Conservation (phyloP, 228 moss, liverwort and hornwort species). For the Sphagnum fallax region DNA sequence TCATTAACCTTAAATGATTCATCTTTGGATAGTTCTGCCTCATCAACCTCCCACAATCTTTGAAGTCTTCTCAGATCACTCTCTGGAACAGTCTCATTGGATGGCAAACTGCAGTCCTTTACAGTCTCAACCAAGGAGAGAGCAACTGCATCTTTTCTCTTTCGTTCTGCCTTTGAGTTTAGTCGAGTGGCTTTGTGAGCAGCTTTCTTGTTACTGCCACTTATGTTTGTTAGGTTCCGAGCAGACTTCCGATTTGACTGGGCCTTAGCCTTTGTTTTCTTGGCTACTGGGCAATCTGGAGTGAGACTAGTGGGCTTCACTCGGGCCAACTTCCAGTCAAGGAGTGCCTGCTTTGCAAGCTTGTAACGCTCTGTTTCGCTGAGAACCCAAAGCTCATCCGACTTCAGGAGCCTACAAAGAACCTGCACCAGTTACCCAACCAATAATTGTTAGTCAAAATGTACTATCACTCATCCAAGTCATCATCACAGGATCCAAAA, state of each 20-base stretch:
- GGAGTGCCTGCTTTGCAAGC: constrained; percentile 40
- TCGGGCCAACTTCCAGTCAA: constrained; percentile 40
- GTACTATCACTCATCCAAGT: background rate
- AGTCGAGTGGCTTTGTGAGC: constrained; percentile 23
- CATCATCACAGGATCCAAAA: background rate
- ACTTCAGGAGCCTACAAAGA: constrained; percentile 28
- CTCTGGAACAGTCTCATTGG: constrained; percentile 19
- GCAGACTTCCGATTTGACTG: constrained; percentile 19
- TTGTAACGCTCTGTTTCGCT: constrained; percentile 44
- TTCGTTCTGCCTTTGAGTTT: constrained; percentile 23
- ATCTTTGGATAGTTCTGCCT: constrained; percentile 25
- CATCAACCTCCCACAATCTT: constrained; percentile 43
- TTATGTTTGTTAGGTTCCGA: constrained; percentile 9
- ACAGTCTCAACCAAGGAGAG: constrained; percentile 15
- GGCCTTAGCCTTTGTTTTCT: constrained; percentile 22
- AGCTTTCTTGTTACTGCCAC: constrained; percentile 17
- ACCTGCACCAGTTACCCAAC: background rate
- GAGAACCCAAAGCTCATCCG: constrained; percentile 39
- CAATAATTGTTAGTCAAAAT: background rate
- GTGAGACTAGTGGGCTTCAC: constrained; percentile 18
- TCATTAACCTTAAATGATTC: constrained; percentile 15
- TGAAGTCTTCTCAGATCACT: constrained; percentile 39
- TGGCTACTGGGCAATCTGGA: constrained; percentile 25
- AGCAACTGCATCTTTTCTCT: constrained; percentile 17
- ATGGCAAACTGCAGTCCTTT: constrained; percentile 7